phyloP scores from a whole-genome alignment of 2,329 filamentous ascomycete genomes.

The Simplicillium aogashimaense region DNA sequence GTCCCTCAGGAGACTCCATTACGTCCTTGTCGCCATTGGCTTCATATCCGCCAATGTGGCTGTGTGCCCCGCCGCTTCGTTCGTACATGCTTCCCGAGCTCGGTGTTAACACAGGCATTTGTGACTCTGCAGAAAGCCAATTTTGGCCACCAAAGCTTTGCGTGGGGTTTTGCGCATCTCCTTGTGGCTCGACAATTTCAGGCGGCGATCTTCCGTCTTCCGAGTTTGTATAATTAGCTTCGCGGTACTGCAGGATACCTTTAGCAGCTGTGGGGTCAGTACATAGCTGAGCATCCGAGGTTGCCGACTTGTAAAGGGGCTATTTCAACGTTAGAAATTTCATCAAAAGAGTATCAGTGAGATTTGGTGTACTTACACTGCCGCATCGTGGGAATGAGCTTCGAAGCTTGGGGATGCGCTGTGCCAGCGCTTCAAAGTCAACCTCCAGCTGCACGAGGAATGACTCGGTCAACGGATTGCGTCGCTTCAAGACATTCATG shows the following conservation, averaged over 20 bases:
- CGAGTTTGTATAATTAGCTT: conserved; percentile 29
- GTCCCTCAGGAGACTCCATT: conserved; percentile 38
- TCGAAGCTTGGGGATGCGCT: conserved; percentile 48
- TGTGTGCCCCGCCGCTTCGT: conserved; percentile 17
- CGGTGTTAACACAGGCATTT: conserved; percentile 24
- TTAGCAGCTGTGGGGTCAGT: conserved; percentile 24
- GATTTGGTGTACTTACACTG: conserved; percentile 34
- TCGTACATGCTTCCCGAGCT: conserved; percentile 23
- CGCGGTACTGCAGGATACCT: conserved; percentile 32
- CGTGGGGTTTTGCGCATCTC: too few relatives aligned
- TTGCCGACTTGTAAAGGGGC: conserved; percentile 12
- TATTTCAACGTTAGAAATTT: conserved; percentile 7
- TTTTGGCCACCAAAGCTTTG: conserved; percentile 15
- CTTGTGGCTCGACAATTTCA: too few relatives aligned
- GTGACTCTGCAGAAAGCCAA: conserved; percentile 31
- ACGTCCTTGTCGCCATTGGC: conserved; percentile 33
- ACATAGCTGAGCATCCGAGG: conserved; percentile 12
- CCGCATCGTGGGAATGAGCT: conserved; percentile 44
- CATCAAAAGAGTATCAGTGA: too few relatives aligned
- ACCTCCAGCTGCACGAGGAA: conserved; percentile 91
- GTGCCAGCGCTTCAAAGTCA: conserved; percentile 67
- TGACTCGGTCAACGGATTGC: conserved; percentile 86
- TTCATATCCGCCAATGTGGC: conserved; percentile 25
- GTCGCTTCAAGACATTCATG: conserved; percentile 79
- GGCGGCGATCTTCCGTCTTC: conserved; percentile 26